Evolutionary conservation across 352 stramenopile species (phyloP), one percentile per base, ranked within the genome.

Genomic region (Globisporangium rhizosaccharum): DNA sequence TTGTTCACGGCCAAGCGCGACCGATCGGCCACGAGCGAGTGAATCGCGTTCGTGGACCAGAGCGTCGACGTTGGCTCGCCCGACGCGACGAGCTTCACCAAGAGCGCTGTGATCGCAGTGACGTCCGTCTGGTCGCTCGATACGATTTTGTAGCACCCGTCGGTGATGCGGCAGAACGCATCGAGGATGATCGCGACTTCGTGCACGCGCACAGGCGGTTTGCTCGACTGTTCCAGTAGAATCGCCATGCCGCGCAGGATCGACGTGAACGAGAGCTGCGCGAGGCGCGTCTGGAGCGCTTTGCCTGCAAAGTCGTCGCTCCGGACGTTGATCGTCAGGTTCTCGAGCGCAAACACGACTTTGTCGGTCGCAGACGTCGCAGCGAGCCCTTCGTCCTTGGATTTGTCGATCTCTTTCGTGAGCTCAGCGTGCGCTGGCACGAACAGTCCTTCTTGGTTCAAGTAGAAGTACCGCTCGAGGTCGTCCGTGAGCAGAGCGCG

Each of bases 101-200:
- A 57, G 23, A 69, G 72, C 26, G 68, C 68, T 30, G 74, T 58
- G 26, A 87, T 41, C 25, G 67, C 26, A 50, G 76, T 72, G 30
- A 81, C 67, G 2, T 79, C 65, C 7, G 62, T 57, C n/a, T 86
- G 72, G 37, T 66, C 66, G 36, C 85, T 75, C 47, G 76, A 76
- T 15, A 71, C 63, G 51, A 90, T 67, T 20, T 79, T 69, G 68
- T 88, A 93, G 48, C 79, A 88, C 0, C 81, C 81, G 20, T 91
- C 74, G 50, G 85, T 89, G 42, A 93, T 72, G 23, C 78, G 68
- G 45, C 77, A 90, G 56, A 91, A 90, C 0, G 79, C 66, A 49
- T 87, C 83, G 11, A 93, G 55, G 25, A 89, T 66, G n/a, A 89
- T 69, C 25, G 73, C 72, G 26, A 91, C 68, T 51, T 93, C 80